phyloP scores from a whole-genome alignment of 768 basidiomycete species.

The Phanerochaete sordida region DNA sequence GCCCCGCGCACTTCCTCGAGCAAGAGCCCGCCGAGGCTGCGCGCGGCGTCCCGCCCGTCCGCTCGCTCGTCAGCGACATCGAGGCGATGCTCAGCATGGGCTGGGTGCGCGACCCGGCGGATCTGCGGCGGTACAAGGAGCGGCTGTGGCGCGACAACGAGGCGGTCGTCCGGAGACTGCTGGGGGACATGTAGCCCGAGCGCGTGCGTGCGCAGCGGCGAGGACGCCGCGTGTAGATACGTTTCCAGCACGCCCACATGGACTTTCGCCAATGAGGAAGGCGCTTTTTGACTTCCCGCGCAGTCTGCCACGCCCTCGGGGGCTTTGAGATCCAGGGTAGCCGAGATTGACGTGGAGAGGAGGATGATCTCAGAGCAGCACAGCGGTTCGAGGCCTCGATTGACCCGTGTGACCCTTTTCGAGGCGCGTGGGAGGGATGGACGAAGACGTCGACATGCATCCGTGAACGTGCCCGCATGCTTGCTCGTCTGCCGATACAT shows the following conservation, averaged over 20 bases:
- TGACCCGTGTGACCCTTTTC: not conserved
- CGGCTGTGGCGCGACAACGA: conserved; percentile 31
- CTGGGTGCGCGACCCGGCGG: conserved; percentile 27
- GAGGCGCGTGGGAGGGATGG: not conserved
- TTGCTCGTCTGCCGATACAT: not conserved
- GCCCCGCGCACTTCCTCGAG: conserved; percentile 23
- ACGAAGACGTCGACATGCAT: not conserved
- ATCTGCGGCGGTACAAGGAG: conserved; percentile 27
- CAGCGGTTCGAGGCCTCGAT: not conserved
- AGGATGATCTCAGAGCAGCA: not conserved
- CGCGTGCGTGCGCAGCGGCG: not conserved
- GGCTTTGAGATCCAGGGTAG: not conserved
- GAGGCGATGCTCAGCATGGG: conserved; percentile 28
- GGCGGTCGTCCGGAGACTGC: conserved; percentile 26
- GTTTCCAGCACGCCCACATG: not conserved
- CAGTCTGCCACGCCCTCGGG: not conserved
- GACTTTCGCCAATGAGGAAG: not conserved
- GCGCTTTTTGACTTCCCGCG: not conserved
- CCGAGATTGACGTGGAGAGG: not conserved
- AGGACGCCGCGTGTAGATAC: not conserved
- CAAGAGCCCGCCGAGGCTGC: conserved; percentile 13
- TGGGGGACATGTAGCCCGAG: conserved; percentile 25
- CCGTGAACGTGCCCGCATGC: not conserved
- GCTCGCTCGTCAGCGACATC: conserved; percentile 19
- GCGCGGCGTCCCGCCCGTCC: conserved; percentile 15